A percentile compares a stretch with the other conserved stretches of the same genome.
Conservation (phyloP, 169 alveolate genomes). For the Plasmodium fragile region DNA sequence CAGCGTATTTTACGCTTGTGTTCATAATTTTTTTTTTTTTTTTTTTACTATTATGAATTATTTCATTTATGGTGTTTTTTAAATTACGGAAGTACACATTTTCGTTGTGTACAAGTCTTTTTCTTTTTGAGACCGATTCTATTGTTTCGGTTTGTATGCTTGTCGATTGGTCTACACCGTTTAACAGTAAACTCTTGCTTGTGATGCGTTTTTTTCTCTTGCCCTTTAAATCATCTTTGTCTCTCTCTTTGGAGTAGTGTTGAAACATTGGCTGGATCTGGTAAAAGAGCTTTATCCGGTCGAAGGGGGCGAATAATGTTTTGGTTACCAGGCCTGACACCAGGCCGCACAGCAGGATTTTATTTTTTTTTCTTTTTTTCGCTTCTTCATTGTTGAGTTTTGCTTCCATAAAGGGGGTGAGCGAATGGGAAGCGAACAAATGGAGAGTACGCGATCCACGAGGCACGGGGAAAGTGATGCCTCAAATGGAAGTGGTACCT, state of each 20-base stretch:
- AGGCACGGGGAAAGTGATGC: not conserved
- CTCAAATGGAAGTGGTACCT: not conserved
- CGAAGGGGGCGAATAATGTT: conserved; percentile 91
- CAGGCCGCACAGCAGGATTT: conserved; percentile 82
- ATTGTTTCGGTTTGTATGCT: not conserved
- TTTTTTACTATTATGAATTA: conserved; percentile 12
- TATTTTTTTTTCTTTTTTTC: conserved; percentile 74
- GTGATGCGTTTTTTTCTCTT: conserved; percentile 9
- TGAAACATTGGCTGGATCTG: conserved; percentile 91
- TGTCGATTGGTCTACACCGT: not conserved
- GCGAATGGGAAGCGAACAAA: not conserved
- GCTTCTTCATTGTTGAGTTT: conserved; percentile 35
- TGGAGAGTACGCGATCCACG: not conserved
- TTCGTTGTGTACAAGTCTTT: not conserved
- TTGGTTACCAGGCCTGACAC: conserved; percentile 89
- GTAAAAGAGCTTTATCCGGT: conserved; percentile 87
- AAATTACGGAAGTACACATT: conserved; percentile 51
- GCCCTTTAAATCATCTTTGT: not conserved
- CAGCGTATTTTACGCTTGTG: not conserved
- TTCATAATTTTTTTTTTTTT: conserved; percentile 19
- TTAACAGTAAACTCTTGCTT: conserved; percentile 12
- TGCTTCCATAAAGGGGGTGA: conserved; percentile 28
- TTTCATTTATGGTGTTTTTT: conserved; percentile 34
- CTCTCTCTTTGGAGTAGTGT: conserved; percentile 60
- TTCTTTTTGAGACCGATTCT: not conserved